Base-by-base conservation (phyloP, 2,329 filamentous ascomycete genomes). In the Botryotinia globosa region DNA sequence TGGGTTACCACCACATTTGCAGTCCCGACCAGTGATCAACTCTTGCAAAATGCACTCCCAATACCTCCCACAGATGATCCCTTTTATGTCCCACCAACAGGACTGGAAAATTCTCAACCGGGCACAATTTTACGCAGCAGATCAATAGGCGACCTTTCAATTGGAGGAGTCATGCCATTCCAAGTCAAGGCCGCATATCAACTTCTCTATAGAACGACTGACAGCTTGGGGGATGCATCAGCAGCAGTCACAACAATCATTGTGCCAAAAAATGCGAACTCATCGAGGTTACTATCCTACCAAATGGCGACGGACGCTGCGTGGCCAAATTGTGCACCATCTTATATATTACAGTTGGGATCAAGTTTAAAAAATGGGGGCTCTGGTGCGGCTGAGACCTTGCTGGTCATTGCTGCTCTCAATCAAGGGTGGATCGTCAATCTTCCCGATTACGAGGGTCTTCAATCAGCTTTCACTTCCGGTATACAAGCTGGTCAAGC, bases 291-390 rank as follows among this genome's bases (percentile, higher is more conserved):
- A 0, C 74, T 86, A 2, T 85, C 84, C 0, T 85, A 83, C 73
- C 83, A 85, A 73, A 78, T 83, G 8, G 77, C 83, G 0, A 80
- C 83, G 67, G 79, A 85, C 68, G 81, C 82, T 12, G 81, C 82
- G 16, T 78, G 81, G 39, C 76, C 83, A 3, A 80, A 86, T 34
- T 80, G 78, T 7, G 80, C 80, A 74, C 85, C 80, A 54, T 84
- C 80, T 48, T 85, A 82, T 70, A 73, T 16, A 77, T 44, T 64
- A 64, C 61, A 45, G n/a, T 45, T 64, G 39, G 61, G 14, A n/a
- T 63, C 61, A n/a, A 29, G 18, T 44, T 5, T n/a, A 29, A 44
- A 64, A 32, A 64, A 45, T 45, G 85, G 18, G 83, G 86, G 76
- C 16, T 32, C 32, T 25, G 42, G 37, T 20, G 79, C 80, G 3